phyloP scores from a whole-genome alignment of 2,329 filamentous ascomycete species.

The Eutypella sp. region DNA sequence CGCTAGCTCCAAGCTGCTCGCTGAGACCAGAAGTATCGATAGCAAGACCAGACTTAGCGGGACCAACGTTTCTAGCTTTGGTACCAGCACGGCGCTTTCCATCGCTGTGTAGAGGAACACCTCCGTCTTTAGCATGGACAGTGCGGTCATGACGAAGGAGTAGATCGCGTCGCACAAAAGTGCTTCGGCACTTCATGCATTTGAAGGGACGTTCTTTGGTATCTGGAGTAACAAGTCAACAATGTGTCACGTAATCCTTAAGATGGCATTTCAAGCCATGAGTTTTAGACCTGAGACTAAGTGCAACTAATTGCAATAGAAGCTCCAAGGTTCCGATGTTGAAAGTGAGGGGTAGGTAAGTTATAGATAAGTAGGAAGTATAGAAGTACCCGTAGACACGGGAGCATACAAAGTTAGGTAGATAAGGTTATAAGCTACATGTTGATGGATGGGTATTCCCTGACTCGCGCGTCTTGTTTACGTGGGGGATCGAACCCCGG shows the following conservation, averaged over 20 bases:
- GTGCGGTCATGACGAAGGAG: conserved; percentile 96
- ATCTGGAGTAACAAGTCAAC: conserved; percentile 49
- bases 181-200: conserved; percentile 96
- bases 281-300: too few species aligned
- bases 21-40: conserved; percentile 75
- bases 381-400: too few species aligned
- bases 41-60: conserved; percentile 72
- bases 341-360: conserved; percentile 9
- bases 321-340: too few species aligned
- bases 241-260: too few species aligned
- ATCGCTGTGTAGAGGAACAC: conserved; percentile 88
- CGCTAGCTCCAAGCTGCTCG: conserved; percentile 88
- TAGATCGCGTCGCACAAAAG: conserved; percentile 94
- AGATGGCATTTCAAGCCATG: too few species aligned
- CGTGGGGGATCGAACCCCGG: too few species aligned
- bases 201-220: conserved; percentile 99
- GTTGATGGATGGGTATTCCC: too few species aligned
- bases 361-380: too few species aligned
- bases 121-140: conserved; percentile 96
- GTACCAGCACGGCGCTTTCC: conserved; percentile 76
- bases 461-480: too few species aligned
- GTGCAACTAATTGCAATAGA: too few species aligned
- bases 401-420: too few species aligned
- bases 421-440: too few species aligned
- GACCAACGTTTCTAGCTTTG: conserved; percentile 60